A percentile compares a stretch with the other conserved stretches of the same genome.
phyloP scores from a whole-genome alignment of 2,329 filamentous ascomycete genomes.

The Trichoderma pleuroti region DNA sequence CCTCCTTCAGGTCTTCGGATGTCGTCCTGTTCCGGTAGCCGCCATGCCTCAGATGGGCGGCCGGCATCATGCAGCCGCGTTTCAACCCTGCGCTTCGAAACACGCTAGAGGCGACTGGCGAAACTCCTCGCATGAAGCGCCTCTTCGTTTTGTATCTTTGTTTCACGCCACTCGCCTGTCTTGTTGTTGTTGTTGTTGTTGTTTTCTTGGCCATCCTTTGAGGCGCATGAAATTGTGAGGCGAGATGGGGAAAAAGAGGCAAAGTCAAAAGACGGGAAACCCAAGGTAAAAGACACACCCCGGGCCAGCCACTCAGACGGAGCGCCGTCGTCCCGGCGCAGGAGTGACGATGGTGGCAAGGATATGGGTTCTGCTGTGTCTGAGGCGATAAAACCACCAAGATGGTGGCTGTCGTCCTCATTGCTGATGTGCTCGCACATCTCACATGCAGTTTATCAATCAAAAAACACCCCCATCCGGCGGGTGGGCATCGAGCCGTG shows the following conservation, averaged over 20 bases:
- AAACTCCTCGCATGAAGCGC: slow-evolving; percentile 1
- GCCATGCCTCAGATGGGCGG: slow-evolving; percentile 6
- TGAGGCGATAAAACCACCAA: not conserved
- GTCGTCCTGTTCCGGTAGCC: not conserved
- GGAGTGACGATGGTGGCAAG: not conserved
- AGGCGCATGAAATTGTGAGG: not conserved
- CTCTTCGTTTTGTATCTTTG: not conserved
- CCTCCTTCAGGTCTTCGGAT: not conserved
- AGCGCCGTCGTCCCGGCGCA: not conserved
- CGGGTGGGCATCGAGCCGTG: not conserved
- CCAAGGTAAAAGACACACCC: not conserved
- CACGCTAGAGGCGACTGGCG: slow-evolving; percentile 40
- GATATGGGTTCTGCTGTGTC: not conserved
- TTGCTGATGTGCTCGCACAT: not conserved
- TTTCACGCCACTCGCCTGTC: not conserved
- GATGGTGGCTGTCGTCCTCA: not conserved
- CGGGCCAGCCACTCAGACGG: not conserved
- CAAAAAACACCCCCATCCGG: not conserved
- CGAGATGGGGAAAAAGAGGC: not conserved
- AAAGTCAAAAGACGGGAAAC: not conserved
- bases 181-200: not conserved
- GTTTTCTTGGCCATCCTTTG: not conserved
- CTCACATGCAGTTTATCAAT: not conserved
- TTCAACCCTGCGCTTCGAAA: slow-evolving; percentile 40
- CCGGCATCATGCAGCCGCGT: slow-evolving; percentile 10